Base-by-base conservation (phyloP, 139 green algal genomes). In the Trebouxia sp. region DNA sequence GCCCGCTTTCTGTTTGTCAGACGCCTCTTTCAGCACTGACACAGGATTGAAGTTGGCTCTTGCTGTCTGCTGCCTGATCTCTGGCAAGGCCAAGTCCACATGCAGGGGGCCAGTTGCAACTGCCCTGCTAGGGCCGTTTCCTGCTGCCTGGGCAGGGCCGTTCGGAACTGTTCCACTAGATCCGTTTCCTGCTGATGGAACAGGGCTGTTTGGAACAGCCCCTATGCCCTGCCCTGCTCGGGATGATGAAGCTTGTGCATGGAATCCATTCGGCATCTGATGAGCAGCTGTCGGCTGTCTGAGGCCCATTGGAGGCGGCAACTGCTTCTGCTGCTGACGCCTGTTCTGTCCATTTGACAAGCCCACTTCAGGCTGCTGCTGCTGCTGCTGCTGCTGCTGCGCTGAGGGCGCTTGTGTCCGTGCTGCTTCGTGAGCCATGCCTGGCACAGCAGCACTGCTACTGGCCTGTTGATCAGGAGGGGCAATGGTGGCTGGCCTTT, bases 321-420 rank as follows among this genome's bases (percentile, higher is more conserved):
- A n/a, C n/a, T n/a, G n/a, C n/a, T n/a, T n/a, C 58, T 65, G 24
- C 55, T 37, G 24, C 55, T 6, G 58, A 30, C 9, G 28, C 47
- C 47, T n/a, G n/a, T n/a, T n/a, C n/a, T n/a, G n/a, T n/a, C n/a
- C n/a, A n/a, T n/a, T n/a, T n/a, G n/a, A n/a, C n/a, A n/a, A n/a
- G n/a, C n/a, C n/a, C n/a, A n/a, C 47, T 53, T 14, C 20, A 22
- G 30, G 30, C 58, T n/a, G 35, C 35, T n/a, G 62, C 32, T 6
- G 12, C 62, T 45, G 62, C 12, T 70, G 58, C 58, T 72, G 62
- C 62, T 70, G 62, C 62, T 72, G 35, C 35, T n/a, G 11, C 62
- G 35, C 35, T n/a, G 62, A 12, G 1, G 12, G 32, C 28, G 62
- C 12, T 70, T 30, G 30, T 72, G 62, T 35, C 42, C 32, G 32